phyloP scores from a whole-genome alignment of 164 flowering plant species.

The Stephania yunnanensis region DNA sequence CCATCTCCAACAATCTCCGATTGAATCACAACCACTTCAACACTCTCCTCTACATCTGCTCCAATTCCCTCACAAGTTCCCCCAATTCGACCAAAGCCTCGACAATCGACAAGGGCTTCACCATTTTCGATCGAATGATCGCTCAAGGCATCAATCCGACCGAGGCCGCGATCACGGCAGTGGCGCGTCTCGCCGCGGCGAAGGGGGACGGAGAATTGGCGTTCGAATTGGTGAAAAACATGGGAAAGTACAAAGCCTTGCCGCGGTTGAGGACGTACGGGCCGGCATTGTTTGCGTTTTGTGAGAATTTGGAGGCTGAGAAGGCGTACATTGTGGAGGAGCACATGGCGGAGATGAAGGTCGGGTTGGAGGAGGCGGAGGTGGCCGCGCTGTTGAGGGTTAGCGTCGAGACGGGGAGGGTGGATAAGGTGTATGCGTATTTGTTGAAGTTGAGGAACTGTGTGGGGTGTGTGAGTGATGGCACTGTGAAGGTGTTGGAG shows the following conservation, averaged over 20 bases:
- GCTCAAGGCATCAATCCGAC: slow-evolving; percentile 35
- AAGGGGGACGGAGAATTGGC: slow-evolving; percentile 66
- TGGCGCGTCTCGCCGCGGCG: slow-evolving; percentile 67
- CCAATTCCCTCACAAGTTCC: slow-evolving; percentile 30
- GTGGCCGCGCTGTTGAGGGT: slow-evolving; percentile 57
- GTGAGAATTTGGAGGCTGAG: slow-evolving; percentile 42
- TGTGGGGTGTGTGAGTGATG: slow-evolving; percentile 42
- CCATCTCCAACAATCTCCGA: slow-evolving; percentile 31
- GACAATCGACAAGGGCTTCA: slow-evolving; percentile 50
- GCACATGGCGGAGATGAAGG: slow-evolving; percentile 39
- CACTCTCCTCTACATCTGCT: slow-evolving; percentile 66
- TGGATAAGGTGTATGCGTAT: slow-evolving; percentile 59
- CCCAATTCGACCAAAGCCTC: slow-evolving; percentile 11
- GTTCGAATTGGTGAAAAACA: slow-evolving; percentile 43
- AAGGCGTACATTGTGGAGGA: slow-evolving; percentile 76
- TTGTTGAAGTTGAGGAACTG: slow-evolving; percentile 61
- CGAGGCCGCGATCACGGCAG: slow-evolving; percentile 74
- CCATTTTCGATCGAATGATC: slow-evolving; percentile 48
- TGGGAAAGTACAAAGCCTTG: slow-evolving; percentile 26
- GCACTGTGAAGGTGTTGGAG: slow-evolving; percentile 50
- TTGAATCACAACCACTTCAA: slow-evolving; percentile 54
- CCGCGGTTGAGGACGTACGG: slow-evolving; percentile 62
- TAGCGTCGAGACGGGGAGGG: slow-evolving; percentile 39
- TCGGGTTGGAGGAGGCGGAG: slow-evolving; percentile 58
- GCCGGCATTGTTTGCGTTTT: slow-evolving; percentile 66